Evolutionary conservation across 495 filamentous ascomycete genomes (phyloP).

Genomic region (Penicillium herquei): DNA sequence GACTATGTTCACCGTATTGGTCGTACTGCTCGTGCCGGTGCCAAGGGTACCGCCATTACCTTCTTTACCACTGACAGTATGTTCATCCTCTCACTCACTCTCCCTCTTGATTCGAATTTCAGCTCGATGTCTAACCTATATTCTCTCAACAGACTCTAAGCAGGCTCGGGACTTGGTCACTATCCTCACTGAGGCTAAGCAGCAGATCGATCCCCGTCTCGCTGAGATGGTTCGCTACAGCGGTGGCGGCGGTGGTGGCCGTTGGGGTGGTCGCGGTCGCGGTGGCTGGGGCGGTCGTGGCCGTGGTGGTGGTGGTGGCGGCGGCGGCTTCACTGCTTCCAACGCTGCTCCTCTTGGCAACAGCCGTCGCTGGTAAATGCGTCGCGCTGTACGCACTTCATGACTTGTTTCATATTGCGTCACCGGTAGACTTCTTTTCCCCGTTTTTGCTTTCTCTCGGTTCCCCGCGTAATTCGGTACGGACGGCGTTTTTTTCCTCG

Average conservation of each 20-base stretch:
- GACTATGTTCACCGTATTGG: conserved; percentile 98
- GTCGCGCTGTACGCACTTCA: conserved; percentile 19
- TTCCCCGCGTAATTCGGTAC: conserved; percentile 42
- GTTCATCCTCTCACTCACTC: conserved; percentile 33
- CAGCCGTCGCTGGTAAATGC: conserved; percentile 59
- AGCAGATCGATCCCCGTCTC: conserved; percentile 94
- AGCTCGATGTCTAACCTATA: conserved; percentile 25
- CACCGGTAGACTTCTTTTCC: conserved; percentile 37
- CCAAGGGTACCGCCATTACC: conserved; percentile 85
- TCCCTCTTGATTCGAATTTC: conserved; percentile 2
- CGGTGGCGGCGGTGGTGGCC: conserved; percentile 77
- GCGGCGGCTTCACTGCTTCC: conserved; percentile 57
- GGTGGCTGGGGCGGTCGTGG: conserved; percentile 57
- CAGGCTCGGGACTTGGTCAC: conserved; percentile 92
- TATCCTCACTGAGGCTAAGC: conserved; percentile 94
- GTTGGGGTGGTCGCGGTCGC: conserved; percentile 64
- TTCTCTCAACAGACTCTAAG: conserved; percentile 71
- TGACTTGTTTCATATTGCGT: conserved; percentile 30
- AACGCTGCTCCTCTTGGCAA: conserved; percentile 62
- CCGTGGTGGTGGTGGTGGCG: conserved; percentile 54
- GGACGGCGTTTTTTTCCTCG: conserved; percentile 42
- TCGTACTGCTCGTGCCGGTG: conserved; percentile 88
- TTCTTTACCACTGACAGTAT: conserved; percentile 98
- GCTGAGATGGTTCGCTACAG: conserved; percentile 93
- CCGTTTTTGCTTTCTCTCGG: conserved; percentile 24